These are phyloP conservation scores for Saccharomycopsis olivae DNA, from an alignment of 805 yeast species.

Conservation along the genomic window DNA sequence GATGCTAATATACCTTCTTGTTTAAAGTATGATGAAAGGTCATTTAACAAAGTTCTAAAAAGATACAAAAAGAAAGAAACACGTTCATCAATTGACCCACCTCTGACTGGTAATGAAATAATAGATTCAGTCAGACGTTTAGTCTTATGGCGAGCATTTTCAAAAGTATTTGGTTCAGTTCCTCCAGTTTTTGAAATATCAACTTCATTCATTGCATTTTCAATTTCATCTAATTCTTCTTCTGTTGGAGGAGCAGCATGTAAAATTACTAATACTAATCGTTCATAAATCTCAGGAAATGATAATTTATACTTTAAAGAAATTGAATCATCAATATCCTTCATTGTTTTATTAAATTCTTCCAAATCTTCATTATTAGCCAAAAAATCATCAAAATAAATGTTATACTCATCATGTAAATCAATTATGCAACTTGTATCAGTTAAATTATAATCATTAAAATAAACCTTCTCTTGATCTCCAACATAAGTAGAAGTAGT, in stretches of 20 bases:
- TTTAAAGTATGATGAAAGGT: constrained; percentile 59
- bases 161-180: constrained; percentile 13
- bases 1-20: constrained; percentile 70
- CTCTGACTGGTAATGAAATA: constrained; percentile 38
- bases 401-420: constrained; percentile 8
- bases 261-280: constrained; percentile 61
- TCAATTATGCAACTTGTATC: constrained; percentile 15
- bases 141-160: constrained; percentile 1
- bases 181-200: neutral
- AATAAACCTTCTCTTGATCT: constrained; percentile 5
- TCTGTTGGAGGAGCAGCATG: constrained; percentile 52
- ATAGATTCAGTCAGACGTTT: no score
- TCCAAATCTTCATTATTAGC: constrained; percentile 15
- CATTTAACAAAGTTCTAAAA: constrained; percentile 59
- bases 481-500: neutral
- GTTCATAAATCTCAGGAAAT: constrained; percentile 55
- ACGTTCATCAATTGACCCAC: constrained; percentile 57
- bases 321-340: constrained; percentile 14
- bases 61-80: constrained; percentile 57
- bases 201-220: constrained; percentile 20
- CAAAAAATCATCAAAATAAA: constrained; percentile 17
- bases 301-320: constrained; percentile 36
- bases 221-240: constrained; percentile 25
- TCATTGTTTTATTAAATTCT: constrained; percentile 22
- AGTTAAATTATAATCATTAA: constrained; percentile 9